phyloP scores from a whole-genome alignment of 1,284 basidiomycete species.

The Austroboletus olivaceoglutinosus region DNA sequence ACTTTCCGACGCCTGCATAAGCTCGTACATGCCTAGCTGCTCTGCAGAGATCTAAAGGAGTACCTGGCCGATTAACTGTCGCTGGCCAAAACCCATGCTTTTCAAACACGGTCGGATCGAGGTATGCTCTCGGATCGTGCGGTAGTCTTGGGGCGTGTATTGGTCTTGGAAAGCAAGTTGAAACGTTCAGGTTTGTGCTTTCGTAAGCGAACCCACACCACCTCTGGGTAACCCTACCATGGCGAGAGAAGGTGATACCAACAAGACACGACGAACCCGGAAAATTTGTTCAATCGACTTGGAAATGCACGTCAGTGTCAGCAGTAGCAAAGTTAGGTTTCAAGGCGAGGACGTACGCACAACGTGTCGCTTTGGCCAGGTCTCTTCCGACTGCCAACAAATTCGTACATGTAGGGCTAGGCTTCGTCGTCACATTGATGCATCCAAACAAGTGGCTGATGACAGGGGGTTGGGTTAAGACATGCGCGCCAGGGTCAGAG shows the following conservation, averaged over 20 bases:
- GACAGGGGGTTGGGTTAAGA: too few relatives aligned
- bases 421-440: conserved; percentile 12
- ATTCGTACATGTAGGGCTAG: background rate
- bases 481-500: too few relatives aligned
- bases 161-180: too few relatives aligned
- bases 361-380: background rate
- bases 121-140: conserved; percentile 36
- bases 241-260: background rate
- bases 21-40: conserved; percentile 92
- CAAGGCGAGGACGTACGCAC: background rate
- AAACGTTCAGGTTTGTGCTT: background rate
- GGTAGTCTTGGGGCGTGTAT: too few relatives aligned
- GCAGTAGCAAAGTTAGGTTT: conserved; percentile 4
- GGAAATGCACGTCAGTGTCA: conserved; percentile 1
- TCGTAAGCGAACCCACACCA: too few relatives aligned
- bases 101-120: conserved; percentile 77
- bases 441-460: too few relatives aligned
- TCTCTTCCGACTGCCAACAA: background rate
- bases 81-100: conserved; percentile 50
- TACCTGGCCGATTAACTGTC: background rate
- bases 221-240: background rate
- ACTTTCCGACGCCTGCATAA: conserved; percentile 87
- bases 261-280: background rate
- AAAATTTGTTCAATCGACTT: background rate
- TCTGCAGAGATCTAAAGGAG: conserved; percentile 76